These are phyloP conservation scores for Xylaria bambusicola DNA, from an alignment of 495 filamentous ascomycete genomes.

Conservation along the genomic window DNA sequence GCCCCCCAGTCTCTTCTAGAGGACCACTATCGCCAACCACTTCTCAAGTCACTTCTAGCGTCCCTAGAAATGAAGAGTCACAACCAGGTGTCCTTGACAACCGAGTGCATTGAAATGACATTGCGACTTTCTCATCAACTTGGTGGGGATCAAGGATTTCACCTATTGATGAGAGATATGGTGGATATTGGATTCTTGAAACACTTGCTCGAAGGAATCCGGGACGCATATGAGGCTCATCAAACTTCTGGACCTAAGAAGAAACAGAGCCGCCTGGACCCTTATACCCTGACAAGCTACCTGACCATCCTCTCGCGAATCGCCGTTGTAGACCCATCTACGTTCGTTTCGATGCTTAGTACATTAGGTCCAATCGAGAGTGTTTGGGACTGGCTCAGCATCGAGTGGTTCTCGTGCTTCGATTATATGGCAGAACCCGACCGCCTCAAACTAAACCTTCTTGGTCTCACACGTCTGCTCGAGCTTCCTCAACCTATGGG, in stretches of 20 bases:
- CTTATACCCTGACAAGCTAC: conserved; percentile 77
- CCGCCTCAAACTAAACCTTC: conserved; percentile 76
- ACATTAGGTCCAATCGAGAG: conserved; percentile 46
- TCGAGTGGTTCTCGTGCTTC: conserved; percentile 87
- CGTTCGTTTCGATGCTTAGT: conserved; percentile 62
- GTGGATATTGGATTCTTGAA: conserved; percentile 66
- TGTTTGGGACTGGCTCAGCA: conserved; percentile 70
- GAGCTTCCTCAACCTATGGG: conserved; percentile 59
- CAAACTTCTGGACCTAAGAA: conserved; percentile 76
- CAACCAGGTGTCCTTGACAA: conserved; percentile 66
- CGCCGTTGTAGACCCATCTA: conserved; percentile 64
- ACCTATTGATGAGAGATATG: conserved; percentile 66
- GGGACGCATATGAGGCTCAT: conserved; percentile 68
- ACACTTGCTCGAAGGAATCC: conserved; percentile 69
- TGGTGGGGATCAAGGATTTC: conserved; percentile 65
- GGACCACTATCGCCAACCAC: conserved; percentile 57
- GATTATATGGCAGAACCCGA: conserved; percentile 75
- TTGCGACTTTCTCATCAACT: conserved; percentile 69
- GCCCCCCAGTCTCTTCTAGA: conserved; percentile 74
- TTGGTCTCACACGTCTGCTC: conserved; percentile 80
- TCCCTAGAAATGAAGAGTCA: conserved; percentile 62
- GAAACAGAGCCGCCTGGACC: conserved; percentile 61
- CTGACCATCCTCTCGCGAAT: conserved; percentile 81
- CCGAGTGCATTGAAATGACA: conserved; percentile 67
- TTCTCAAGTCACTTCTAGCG: conserved; percentile 59